Base-by-base conservation (phyloP, 2,329 filamentous ascomycete genomes). In the Colletotrichum plurivorum region DNA sequence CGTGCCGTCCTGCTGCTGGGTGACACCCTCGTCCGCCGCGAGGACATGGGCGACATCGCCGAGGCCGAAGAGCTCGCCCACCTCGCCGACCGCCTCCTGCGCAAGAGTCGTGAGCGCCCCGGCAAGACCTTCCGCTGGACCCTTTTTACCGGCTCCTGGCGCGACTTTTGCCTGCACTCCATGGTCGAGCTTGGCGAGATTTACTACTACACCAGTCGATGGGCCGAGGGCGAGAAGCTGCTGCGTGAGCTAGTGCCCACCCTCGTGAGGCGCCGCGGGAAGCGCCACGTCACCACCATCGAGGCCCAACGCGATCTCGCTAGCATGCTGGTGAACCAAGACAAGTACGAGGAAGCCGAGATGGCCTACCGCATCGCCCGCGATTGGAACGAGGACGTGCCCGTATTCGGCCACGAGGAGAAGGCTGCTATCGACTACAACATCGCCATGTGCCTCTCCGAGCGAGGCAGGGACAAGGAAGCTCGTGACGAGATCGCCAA, bases 151-250 rank as follows among this genome's bases (percentile, higher is more conserved):
- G 66, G 69, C 2, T 69, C 66, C 7, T 71, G 69, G 60, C 61
- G 60, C 36, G 71, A 72, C 57, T 71, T 74, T 12, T 71, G 73
- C 46, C 18, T 72, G 43, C 70, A 73, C 4, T 74, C 71, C 49
- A 73, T 71, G 66, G 63, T 73, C 22, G 73, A 74, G 68, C 52
- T 72, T 3, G 71, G 72, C 45, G 73, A 73, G 31, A 71, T 71
- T 6, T 74, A 73, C 68, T 74, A 74, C 52, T 72, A 72, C 65
- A 72, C 71, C 13, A 69, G 62, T 31, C 66, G 69, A 18, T 72
- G 71, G 71, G 69, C 60, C 9, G 69, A 72, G 49, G 71, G 71
- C 8, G 71, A 72, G 60, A 71, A 65, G 41, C 58, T 72, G 15
- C 69, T 72, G n/a, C 71, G 69, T 20, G 65, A 69, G 13, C 54